phyloP scores from a whole-genome alignment of 495 filamentous ascomycete species.

The Xylaria acuta region DNA sequence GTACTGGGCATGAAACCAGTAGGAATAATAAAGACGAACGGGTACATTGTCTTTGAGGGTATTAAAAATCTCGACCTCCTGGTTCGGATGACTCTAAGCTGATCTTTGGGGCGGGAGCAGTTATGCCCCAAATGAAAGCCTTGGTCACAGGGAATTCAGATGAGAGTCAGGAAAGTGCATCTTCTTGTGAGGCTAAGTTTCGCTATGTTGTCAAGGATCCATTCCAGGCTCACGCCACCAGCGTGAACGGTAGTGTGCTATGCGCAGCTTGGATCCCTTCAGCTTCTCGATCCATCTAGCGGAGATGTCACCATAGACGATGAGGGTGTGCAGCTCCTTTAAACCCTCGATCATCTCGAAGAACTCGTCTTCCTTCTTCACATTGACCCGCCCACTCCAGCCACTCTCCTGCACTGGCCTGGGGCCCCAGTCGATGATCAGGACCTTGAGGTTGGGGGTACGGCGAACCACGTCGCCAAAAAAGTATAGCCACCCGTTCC shows the following conservation, averaged over 20 bases:
- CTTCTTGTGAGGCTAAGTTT: neutral
- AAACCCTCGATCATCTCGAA: constrained; percentile 28
- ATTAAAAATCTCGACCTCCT: neutral
- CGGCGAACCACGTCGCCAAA: constrained; percentile 28
- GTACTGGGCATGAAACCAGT: neutral
- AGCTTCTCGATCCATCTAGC: constrained; percentile 30
- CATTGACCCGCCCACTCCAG: constrained; percentile 31
- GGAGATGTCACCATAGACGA: constrained; percentile 31
- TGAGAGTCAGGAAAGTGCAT: neutral
- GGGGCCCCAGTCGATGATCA: constrained; percentile 39
- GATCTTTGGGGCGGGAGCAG: no score
- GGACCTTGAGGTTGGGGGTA: constrained; percentile 20
- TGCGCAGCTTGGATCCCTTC: constrained; percentile 21
- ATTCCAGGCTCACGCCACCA: constrained; percentile 36
- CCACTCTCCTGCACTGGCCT: constrained; percentile 23
- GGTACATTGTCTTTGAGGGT: neutral
- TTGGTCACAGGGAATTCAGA: neutral
- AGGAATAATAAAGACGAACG: neutral
- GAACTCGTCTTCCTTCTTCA: constrained; percentile 38
- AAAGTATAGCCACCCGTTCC: constrained; percentile 40
- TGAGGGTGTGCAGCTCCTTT: constrained; percentile 27
- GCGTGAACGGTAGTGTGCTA: constrained; percentile 27
- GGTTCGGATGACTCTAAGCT: neutral
- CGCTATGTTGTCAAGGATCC: constrained; percentile 21
- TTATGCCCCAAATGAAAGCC: neutral